Percentiles rank a stretch among this genome's conserved stretches.
These are phyloP conservation scores for Echria macrotheca DNA, from an alignment of 495 filamentous ascomycete species.

Conservation along the genomic window DNA sequence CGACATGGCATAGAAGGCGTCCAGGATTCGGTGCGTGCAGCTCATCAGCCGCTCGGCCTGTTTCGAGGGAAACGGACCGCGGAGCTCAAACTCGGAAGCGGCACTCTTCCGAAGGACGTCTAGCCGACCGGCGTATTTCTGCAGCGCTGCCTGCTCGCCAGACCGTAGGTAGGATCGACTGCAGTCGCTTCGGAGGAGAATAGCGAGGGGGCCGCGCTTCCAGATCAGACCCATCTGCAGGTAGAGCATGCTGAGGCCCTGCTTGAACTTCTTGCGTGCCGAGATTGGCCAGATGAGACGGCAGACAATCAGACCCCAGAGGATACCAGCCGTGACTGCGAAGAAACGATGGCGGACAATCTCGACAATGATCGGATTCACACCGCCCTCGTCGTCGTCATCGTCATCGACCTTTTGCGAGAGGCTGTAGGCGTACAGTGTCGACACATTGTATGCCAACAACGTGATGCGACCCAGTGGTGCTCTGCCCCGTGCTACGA, in stretches of 20 bases:
- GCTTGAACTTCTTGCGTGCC: slow-evolving; percentile 76
- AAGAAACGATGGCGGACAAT: slow-evolving; percentile 88
- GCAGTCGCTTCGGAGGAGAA: slow-evolving; percentile 51
- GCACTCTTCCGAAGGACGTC: slow-evolving; percentile 71
- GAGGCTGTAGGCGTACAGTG: slow-evolving; percentile 88
- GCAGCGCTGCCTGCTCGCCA: slow-evolving; percentile 67
- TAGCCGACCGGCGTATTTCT: slow-evolving; percentile 56
- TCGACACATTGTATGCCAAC: slow-evolving; percentile 95
- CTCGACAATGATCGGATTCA: slow-evolving; percentile 73
- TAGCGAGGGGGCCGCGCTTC: slow-evolving; percentile 87
- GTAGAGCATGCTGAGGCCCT: slow-evolving; percentile 80
- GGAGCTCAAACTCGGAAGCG: slow-evolving; percentile 73
- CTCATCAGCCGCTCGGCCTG: slow-evolving; percentile 66
- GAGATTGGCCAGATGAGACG: slow-evolving; percentile 89
- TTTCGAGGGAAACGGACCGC: slow-evolving; percentile 72
- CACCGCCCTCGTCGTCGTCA: slow-evolving; percentile 79
- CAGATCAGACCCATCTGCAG: slow-evolving; percentile 93
- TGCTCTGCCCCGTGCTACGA: slow-evolving; percentile 74
- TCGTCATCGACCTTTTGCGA: slow-evolving; percentile 72
- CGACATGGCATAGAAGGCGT: slow-evolving; percentile 93
- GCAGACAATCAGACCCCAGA: slow-evolving; percentile 91
- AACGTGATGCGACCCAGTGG: slow-evolving; percentile 89
- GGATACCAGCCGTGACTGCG: slow-evolving; percentile 77
- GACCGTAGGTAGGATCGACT: slow-evolving; percentile 70
- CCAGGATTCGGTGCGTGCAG: slow-evolving; percentile 75